phyloP scores from a whole-genome alignment of 805 yeast species.

The Debaryomyces tyrocola region DNA sequence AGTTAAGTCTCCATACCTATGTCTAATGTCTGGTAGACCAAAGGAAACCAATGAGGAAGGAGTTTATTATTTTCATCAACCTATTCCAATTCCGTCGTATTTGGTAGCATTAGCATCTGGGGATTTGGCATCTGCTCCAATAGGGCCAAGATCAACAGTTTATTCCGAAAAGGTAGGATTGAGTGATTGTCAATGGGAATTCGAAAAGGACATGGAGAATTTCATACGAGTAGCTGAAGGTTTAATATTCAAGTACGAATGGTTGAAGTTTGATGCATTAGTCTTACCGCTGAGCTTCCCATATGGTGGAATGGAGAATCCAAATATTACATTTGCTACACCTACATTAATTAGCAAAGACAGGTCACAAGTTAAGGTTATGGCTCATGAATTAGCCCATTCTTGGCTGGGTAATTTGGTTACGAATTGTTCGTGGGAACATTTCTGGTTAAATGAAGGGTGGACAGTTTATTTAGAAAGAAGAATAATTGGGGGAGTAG shows the following conservation, averaged over 20 bases:
- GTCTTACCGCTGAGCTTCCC: conserved; percentile 34
- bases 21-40: conserved; percentile 33
- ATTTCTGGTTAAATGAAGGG: conserved; percentile 40
- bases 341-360: conserved; percentile 35
- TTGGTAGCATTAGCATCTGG: conserved; percentile 36
- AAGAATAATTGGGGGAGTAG: conserved; percentile 32
- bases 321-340: conserved; percentile 34
- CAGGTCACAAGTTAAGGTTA: conserved; percentile 32
- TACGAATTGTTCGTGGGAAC: conserved; percentile 38
- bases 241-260: conserved; percentile 33
- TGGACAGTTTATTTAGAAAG: conserved; percentile 38
- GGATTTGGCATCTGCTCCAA: conserved; percentile 25
- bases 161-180: conserved; percentile 28
- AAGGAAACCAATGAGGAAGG: conserved; percentile 8
- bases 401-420: conserved; percentile 40
- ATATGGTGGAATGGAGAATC: conserved; percentile 42
- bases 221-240: conserved; percentile 34
- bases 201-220: conserved; percentile 34
- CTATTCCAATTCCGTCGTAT: conserved; percentile 36
- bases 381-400: conserved; percentile 41
- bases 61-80: conserved; percentile 28
- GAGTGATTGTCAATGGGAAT: conserved; percentile 33
- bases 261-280: conserved; percentile 34
- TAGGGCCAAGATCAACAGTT: conserved; percentile 35
- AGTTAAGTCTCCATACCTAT: conserved; percentile 24